Conservation (phyloP, 257 asterid genomes). For the Eustoma russellianum region DNA sequence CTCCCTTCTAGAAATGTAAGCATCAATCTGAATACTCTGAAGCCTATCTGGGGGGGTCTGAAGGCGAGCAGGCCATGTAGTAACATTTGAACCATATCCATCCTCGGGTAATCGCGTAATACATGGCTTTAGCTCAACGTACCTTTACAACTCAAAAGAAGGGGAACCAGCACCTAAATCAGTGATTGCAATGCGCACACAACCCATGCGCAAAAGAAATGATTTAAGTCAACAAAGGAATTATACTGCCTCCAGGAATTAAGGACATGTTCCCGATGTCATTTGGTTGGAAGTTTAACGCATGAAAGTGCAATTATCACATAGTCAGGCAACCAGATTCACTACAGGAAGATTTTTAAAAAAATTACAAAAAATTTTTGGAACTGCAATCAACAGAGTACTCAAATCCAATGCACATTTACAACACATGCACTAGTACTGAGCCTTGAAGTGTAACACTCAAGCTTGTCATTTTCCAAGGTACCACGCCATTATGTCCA, state of each 20-base stretch:
- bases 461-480: too few species aligned
- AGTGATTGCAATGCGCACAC: background rate
- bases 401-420: too few species aligned
- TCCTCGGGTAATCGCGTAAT: conserved; percentile 68
- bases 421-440: too few species aligned
- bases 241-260: background rate
- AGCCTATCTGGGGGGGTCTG: conserved; percentile 83
- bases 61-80: conserved; percentile 78
- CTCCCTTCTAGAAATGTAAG: conserved; percentile 65
- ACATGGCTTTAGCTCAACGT: conserved; percentile 72
- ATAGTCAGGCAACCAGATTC: too few species aligned
- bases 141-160: conserved; percentile 30
- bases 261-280: background rate
- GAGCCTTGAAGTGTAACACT: too few species aligned
- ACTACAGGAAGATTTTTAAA: too few species aligned
- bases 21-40: conserved; percentile 68
- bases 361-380: too few species aligned
- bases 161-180: conserved; percentile 8
- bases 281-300: background rate
- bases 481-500: too few species aligned
- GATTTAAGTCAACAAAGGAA: background rate
- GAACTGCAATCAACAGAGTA: too few species aligned
- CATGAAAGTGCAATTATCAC: too few species aligned
- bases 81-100: conserved; percentile 65
- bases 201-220: background rate